Evolutionary conservation across 768 basidiomycete species (phyloP).

Genomic region (Russula dissimulans): DNA sequence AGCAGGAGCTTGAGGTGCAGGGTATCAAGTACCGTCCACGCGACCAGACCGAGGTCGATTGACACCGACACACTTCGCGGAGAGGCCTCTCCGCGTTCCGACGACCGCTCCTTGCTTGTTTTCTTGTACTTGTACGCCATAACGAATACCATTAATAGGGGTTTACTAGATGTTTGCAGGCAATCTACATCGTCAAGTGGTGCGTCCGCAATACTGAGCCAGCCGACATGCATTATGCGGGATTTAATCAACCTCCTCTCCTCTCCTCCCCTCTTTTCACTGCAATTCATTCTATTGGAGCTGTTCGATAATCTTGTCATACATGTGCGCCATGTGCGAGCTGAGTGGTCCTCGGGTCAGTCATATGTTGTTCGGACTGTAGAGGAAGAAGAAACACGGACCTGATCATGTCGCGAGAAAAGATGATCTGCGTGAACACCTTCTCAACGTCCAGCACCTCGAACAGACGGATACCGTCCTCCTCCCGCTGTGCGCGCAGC

Average conservation of each 20-base stretch:
- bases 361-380: not conserved
- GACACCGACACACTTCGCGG: not conserved
- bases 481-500: conserved; percentile 22
- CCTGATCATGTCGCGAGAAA: conserved; percentile 78
- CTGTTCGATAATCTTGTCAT: conserved; percentile 67
- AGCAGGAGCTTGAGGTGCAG: conserved; percentile 65
- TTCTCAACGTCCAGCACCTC: conserved; percentile 69
- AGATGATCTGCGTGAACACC: conserved; percentile 74
- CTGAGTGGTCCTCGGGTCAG: conserved; percentile 26
- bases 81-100: not conserved
- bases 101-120: not conserved
- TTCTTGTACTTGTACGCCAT: not conserved
- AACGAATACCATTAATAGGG: not conserved
- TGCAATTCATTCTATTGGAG: conserved; percentile 23
- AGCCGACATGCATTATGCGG: not conserved
- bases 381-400: conserved; percentile 25
- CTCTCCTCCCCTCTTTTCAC: not conserved
- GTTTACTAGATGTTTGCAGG: not conserved
- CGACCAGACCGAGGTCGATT: conserved; percentile 73
- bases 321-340: conserved; percentile 73
- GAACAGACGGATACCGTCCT: conserved; percentile 60
- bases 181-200: not conserved
- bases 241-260: not conserved
- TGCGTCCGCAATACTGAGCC: not conserved
- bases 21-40: conserved; percentile 80